A percentile compares a stretch with the other conserved stretches of the same genome.
Evolutionary conservation across 1,139 yeast species (phyloP).

Genomic region (Hansenula sp.): DNA sequence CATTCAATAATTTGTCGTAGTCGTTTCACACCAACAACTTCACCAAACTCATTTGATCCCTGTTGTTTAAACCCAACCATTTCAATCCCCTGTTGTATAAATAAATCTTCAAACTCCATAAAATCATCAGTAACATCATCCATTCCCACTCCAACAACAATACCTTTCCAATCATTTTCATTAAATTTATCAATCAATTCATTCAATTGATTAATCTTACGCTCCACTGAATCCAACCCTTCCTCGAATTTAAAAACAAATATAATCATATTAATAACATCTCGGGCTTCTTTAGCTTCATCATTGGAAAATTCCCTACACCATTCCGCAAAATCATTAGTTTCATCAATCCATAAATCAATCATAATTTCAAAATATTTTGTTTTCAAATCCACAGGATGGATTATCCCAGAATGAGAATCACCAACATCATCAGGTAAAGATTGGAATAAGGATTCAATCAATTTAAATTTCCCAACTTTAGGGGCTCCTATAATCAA

Average conservation of each 20-base stretch:
- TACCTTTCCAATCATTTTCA: constrained; percentile 6
- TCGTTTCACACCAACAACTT: constrained; percentile 4
- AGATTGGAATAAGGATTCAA: neutral
- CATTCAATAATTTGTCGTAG: constrained; percentile 8
- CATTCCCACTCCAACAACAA: constrained; percentile 9
- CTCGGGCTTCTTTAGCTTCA: constrained; percentile 24
- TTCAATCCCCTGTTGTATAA: constrained; percentile 4
- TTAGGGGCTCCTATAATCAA: neutral
- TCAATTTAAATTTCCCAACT: neutral
- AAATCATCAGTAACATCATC: constrained; percentile 9
- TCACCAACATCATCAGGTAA: neutral
- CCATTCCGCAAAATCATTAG: constrained; percentile 23
- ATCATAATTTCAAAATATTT: constrained; percentile 24
- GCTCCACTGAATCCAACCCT: neutral
- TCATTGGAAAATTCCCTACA: constrained; percentile 16
- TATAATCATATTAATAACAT: constrained; percentile 25
- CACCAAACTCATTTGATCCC: constrained; percentile 6
- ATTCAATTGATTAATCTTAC: neutral
- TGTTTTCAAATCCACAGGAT: constrained; percentile 12
- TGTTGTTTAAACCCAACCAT: constrained; percentile 1
- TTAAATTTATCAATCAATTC: constrained; percentile 1
- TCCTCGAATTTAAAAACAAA: constrained; percentile 7
- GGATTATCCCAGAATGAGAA: constrained; percentile 2
- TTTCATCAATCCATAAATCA: constrained; percentile 28
- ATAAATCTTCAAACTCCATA: constrained; percentile 1